Base-by-base conservation (phyloP, 495 filamentous ascomycete genomes). In the Trichocladium antarcticum region DNA sequence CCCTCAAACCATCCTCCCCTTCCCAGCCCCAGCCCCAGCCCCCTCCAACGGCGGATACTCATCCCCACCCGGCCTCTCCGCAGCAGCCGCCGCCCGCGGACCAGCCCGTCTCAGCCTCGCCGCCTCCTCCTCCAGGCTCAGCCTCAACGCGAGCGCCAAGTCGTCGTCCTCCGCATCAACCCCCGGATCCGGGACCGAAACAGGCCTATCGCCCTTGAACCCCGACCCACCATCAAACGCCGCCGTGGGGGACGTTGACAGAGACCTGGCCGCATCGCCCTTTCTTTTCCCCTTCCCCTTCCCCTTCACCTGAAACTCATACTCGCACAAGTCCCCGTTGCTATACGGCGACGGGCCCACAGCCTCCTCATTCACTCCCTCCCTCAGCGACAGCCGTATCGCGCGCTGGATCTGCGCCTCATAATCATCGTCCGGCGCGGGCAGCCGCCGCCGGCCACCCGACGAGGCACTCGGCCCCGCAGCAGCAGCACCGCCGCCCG, bases 41-140 rank as follows among this genome's bases (percentile, higher is more conserved):
- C 51, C 57, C 34, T 58, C 60, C 29, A 82, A 66, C 24, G 68
- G 56, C 8, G 83, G 81, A 46, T 82, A 85, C 47, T 79, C 78
- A 24, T 49, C 50, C 16, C 20, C 42, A 42, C n/a, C 40, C 45
- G 15, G 5, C 31, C 51, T 31, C 39, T 28, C 37, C 58, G 56
- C 15, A 60, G 39, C 21, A 32, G 45, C 55, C 42, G 47, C 49
- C 50, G 42, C 58, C 50, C 24, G 21, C 22, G 37, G 37, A 10
- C 34, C 48, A 24, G 19, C 28, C 41, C 47, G 48, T 19, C 27
- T 34, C 51, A 54, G 55, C 24, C 70, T 65, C 16, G 56, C 56
- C 66, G 79, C 77, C 65, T 88, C 81, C 66, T 95, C 89, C 11
- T 81, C 84, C 38, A 96, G 65, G 61, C 92, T 96, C 27, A 96